Evolutionary conservation across 2,329 filamentous ascomycete species (phyloP).

Genomic region (Dothistroma pini): DNA sequence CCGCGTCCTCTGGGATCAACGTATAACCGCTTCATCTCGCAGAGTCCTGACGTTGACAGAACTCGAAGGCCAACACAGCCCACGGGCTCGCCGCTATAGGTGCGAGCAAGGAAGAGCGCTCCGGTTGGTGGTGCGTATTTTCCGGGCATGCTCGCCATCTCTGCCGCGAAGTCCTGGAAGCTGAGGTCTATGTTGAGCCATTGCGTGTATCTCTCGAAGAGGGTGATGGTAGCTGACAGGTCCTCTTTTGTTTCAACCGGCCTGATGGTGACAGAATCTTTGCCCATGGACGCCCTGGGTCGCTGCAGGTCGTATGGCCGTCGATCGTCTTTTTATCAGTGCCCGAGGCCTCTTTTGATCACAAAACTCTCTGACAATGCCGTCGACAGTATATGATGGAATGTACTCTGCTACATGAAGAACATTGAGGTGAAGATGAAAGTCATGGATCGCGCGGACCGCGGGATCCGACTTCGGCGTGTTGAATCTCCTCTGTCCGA

Average conservation of each 20-base stretch:
- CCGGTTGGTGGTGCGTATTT: conserved; percentile 50
- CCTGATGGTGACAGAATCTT: conserved; percentile 29
- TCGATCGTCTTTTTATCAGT: too few relatives aligned
- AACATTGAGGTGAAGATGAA: not conserved
- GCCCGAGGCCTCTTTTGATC: too few relatives aligned
- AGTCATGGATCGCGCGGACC: not conserved
- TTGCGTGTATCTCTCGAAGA: conserved; percentile 41
- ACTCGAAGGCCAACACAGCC: conserved; percentile 52
- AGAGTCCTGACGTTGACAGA: conserved; percentile 25
- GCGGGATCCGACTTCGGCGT: not conserved
- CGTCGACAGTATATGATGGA: too few relatives aligned
- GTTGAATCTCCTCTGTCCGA: not conserved
- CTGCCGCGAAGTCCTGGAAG: conserved; percentile 54
- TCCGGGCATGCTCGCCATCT: conserved; percentile 53
- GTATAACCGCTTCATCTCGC: conserved; percentile 59
- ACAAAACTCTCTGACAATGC: too few relatives aligned
- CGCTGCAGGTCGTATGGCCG: not conserved
- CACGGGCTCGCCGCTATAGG: conserved; percentile 33
- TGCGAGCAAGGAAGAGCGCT: conserved; percentile 47
- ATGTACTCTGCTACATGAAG: not conserved
- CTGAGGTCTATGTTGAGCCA: conserved; percentile 53
- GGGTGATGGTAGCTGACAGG: conserved; percentile 32
- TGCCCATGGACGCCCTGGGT: conserved; percentile 1
- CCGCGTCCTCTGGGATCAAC: conserved; percentile 48
- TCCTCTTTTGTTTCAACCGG: conserved; percentile 43